phyloP scores from a whole-genome alignment of 169 alveolate species.

The Plasmodium malariae region DNA sequence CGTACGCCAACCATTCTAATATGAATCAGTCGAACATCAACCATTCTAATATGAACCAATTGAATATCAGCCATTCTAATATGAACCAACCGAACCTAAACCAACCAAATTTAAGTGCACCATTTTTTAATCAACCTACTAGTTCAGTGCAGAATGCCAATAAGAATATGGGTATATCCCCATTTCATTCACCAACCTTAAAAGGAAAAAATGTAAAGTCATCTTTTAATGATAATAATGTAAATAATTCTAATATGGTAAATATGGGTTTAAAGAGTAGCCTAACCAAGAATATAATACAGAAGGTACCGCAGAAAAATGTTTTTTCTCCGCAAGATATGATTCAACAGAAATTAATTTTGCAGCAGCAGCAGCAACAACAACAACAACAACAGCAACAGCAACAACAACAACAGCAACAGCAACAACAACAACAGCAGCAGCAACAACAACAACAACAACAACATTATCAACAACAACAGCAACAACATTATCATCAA shows the following conservation, averaged over 20 bases:
- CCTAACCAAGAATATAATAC: constrained; percentile 31
- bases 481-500: constrained; percentile 14
- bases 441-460: constrained; percentile 11
- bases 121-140: constrained; percentile 23
- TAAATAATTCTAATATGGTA: constrained; percentile 20
- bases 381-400: constrained; percentile 33
- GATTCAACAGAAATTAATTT: constrained; percentile 41
- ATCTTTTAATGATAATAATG: constrained; percentile 27
- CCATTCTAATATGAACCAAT: not conserved
- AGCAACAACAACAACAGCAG: constrained; percentile 14
- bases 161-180: constrained; percentile 9
- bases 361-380: constrained; percentile 20
- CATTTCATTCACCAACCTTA: constrained; percentile 41
- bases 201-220: constrained; percentile 8
- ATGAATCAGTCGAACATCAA: not conserved
- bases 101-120: constrained; percentile 13
- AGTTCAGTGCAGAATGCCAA: constrained; percentile 10
- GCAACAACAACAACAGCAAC: constrained; percentile 7
- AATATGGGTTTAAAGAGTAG: constrained; percentile 30
- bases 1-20: not conserved
- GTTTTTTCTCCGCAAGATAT: constrained; percentile 32
- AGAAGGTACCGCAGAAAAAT: constrained; percentile 25
- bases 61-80: constrained; percentile 12
- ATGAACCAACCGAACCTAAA: constrained; percentile 6
- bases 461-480: constrained; percentile 21